These are phyloP conservation scores for Caloboletus inedulis DNA, from an alignment of 1,284 basidiomycete genomes.

Conservation along the genomic window DNA sequence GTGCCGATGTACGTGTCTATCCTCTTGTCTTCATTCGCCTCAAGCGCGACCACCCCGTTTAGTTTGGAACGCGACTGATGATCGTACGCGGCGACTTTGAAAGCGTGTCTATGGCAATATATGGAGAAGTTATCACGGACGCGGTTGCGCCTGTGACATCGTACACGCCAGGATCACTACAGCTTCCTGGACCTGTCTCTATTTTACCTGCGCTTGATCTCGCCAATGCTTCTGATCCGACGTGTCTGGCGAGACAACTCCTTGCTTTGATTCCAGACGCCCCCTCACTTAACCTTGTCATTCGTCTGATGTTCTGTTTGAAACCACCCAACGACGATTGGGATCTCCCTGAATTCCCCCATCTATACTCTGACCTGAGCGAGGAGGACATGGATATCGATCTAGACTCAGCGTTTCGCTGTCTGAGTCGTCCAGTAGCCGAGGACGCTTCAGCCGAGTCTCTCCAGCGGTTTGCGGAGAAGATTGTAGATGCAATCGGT, in stretches of 20 bases:
- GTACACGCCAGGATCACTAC: slow-evolving; percentile 19
- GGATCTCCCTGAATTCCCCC: slow-evolving; percentile 70
- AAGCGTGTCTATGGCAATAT: slow-evolving; percentile 50
- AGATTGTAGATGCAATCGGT: slow-evolving; percentile 49
- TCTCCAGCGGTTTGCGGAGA: slow-evolving; percentile 50
- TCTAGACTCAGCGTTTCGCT: slow-evolving; percentile 50
- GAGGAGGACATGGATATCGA: slow-evolving; percentile 48
- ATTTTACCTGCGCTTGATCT: slow-evolving; percentile 49
- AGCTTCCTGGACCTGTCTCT: slow-evolving; percentile 16
- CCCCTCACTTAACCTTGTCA: slow-evolving; percentile 58
- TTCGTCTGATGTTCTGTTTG: slow-evolving; percentile 70
- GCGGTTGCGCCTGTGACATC: slow-evolving; percentile 4
- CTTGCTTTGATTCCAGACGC: slow-evolving; percentile 57
- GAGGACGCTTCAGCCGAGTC: slow-evolving; percentile 49
- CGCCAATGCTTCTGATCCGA: slow-evolving; percentile 58
- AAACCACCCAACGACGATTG: slow-evolving; percentile 73
- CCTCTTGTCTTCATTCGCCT: slow-evolving; percentile 5
- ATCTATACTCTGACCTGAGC: slow-evolving; percentile 56
- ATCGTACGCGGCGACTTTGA: slow-evolving; percentile 71
- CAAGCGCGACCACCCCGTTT: slow-evolving; percentile 8
- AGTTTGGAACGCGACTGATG: slow-evolving; percentile 77
- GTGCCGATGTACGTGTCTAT: slow-evolving; percentile 48
- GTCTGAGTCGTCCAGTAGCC: slow-evolving; percentile 52
- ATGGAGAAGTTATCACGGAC: slow-evolving; percentile 28
- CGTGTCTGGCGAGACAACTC: slow-evolving; percentile 54